phyloP scores from a whole-genome alignment of 2,329 filamentous ascomycete genomes.

The Aspergillus awamori region DNA sequence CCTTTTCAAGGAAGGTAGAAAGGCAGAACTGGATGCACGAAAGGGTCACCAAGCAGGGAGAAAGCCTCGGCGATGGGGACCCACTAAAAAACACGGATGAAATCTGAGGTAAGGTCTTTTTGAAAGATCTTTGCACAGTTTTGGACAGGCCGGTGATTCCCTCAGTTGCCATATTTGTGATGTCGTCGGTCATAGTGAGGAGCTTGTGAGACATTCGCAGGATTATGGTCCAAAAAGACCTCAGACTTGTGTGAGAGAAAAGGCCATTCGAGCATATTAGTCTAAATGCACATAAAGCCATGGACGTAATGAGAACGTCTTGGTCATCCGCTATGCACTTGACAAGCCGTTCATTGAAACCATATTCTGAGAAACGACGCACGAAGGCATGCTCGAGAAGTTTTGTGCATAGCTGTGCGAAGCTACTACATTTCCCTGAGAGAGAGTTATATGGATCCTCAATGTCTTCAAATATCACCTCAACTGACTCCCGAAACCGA shows the following conservation, averaged over 20 bases:
- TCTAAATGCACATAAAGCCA: slow-evolving; percentile 38
- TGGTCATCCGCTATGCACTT: slow-evolving; percentile 61
- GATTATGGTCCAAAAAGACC: slow-evolving; percentile 36
- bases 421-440: slow-evolving; percentile 55
- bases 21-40: slow-evolving; percentile 37
- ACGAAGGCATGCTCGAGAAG: slow-evolving; percentile 48
- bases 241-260: slow-evolving; percentile 32
- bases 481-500: slow-evolving; percentile 58
- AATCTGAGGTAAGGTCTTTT: slow-evolving; percentile 28
- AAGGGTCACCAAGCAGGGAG: slow-evolving; percentile 38
- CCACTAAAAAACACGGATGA: slow-evolving; percentile 31
- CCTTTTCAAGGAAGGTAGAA: slow-evolving; percentile 35
- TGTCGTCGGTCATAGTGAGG: slow-evolving; percentile 33
- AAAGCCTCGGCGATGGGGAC: slow-evolving; percentile 23
- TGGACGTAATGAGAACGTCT: slow-evolving; percentile 49
- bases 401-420: slow-evolving; percentile 60
- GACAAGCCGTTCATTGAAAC: slow-evolving; percentile 70
- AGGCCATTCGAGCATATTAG: slow-evolving; percentile 33
- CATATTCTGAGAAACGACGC: slow-evolving; percentile 69
- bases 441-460: slow-evolving; percentile 49
- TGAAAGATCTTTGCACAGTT: slow-evolving; percentile 33
- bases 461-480: slow-evolving; percentile 62
- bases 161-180: slow-evolving; percentile 28
- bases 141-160: slow-evolving; percentile 33
- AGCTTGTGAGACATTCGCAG: slow-evolving; percentile 32